phyloP scores from a whole-genome alignment of 257 asterid species.

The Coffea eugenioides region DNA sequence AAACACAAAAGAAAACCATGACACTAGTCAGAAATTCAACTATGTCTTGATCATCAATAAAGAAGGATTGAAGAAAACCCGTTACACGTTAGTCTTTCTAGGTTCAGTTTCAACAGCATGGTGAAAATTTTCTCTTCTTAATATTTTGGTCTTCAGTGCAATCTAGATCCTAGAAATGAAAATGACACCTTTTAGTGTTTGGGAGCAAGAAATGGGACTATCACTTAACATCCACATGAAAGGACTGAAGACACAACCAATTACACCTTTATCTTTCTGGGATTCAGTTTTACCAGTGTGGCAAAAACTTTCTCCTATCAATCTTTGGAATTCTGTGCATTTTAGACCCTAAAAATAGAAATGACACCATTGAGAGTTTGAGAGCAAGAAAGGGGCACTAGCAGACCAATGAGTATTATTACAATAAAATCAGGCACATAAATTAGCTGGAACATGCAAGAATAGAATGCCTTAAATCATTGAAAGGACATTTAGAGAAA shows the following conservation, averaged over 20 bases:
- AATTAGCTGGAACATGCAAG: background rate
- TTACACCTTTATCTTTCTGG: background rate
- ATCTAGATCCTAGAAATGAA: slow-evolving; percentile 4
- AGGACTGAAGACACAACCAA: background rate
- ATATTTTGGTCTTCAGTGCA: background rate
- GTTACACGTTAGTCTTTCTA: slow-evolving; percentile 14
- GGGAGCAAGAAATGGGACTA: background rate
- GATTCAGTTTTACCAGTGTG: background rate
- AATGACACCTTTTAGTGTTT: background rate
- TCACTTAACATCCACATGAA: background rate
- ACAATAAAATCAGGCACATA: background rate
- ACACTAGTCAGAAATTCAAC: background rate
- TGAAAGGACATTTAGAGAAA: background rate
- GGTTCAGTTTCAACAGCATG: background rate
- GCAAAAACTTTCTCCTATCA: background rate
- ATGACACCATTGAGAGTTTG: background rate
- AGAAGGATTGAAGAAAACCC: background rate
- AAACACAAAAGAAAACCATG: background rate
- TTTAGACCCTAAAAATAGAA: slow-evolving; percentile 5
- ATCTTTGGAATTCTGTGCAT: no score
- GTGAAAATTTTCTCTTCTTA: background rate
- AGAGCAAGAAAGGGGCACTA: background rate
- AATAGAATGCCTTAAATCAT: background rate
- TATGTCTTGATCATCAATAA: background rate
- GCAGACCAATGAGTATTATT: background rate